Conservation (phyloP, 345 rosid genomes). For the Salix koriyanagi region DNA sequence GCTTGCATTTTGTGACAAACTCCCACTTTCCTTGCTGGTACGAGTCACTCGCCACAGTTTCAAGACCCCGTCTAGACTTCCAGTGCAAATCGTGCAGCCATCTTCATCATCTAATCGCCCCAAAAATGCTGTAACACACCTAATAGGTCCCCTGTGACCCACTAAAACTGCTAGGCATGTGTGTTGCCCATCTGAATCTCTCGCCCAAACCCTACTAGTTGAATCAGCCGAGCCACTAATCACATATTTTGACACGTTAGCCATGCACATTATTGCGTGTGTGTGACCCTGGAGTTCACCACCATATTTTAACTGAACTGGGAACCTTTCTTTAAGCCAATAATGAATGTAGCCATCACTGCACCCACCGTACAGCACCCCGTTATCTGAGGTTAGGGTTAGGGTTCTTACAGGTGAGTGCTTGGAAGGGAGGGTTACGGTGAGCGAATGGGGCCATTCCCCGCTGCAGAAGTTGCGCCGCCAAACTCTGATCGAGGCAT, state of each 20-base stretch:
- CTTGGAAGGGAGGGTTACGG: slow-evolving; percentile 38
- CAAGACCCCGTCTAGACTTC: slow-evolving; percentile 53
- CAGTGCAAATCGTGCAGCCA: slow-evolving; percentile 42
- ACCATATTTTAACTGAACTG: slow-evolving; percentile 46
- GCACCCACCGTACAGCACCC: slow-evolving; percentile 48
- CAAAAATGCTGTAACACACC: slow-evolving; percentile 32
- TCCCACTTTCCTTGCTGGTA: slow-evolving; percentile 10
- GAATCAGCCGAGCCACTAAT: slow-evolving; percentile 49
- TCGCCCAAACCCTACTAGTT: slow-evolving; percentile 44
- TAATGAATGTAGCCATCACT: slow-evolving; percentile 46
- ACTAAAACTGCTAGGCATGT: slow-evolving; percentile 31
- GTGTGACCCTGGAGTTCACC: slow-evolving; percentile 53
- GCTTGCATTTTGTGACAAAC: background rate
- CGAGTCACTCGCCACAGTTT: slow-evolving; percentile 42
- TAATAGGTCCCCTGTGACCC: slow-evolving; percentile 43
- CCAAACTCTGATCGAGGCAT: slow-evolving; percentile 50
- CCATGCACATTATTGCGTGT: slow-evolving; percentile 50
- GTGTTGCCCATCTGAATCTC: slow-evolving; percentile 40
- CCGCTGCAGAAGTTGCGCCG: slow-evolving; percentile 32
- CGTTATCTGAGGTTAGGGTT: slow-evolving; percentile 30
- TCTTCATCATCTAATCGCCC: slow-evolving; percentile 28
- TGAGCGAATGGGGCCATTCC: slow-evolving; percentile 36
- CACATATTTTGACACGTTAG: slow-evolving; percentile 33
- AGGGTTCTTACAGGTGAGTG: slow-evolving; percentile 48
- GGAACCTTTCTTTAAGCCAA: slow-evolving; percentile 44